Evolutionary conservation across 371 early-diverging fungal species (phyloP).

Genomic region (Cokeromyces recurvatus): DNA sequence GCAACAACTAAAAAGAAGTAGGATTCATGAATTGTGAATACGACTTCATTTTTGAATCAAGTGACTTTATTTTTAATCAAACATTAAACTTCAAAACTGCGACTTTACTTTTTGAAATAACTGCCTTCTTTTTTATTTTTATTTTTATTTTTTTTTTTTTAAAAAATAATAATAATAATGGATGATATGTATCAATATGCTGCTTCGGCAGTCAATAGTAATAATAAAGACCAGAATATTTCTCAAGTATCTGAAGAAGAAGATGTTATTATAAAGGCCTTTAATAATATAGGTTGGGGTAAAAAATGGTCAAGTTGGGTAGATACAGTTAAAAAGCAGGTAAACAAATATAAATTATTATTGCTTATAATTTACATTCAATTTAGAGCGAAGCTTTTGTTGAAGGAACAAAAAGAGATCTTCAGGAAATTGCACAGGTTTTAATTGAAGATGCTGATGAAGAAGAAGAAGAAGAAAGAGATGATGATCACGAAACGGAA

Average conservation of each 20-base stretch:
- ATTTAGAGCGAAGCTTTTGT: conserved; percentile 46
- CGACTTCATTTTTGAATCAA: too few relatives aligned
- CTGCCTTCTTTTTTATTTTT: too few relatives aligned
- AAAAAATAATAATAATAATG: conserved; percentile 1
- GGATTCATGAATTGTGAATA: too few relatives aligned
- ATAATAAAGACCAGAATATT: conserved; percentile 13
- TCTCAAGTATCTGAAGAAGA: conserved; percentile 22
- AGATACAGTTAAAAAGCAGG: conserved; percentile 44
- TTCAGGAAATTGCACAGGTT: conserved; percentile 43
- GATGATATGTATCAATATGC: conserved; percentile 24
- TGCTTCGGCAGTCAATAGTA: conserved; percentile 32
- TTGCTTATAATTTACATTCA: not conserved
- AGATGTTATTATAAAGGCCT: conserved; percentile 40
- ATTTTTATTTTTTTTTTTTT: too few relatives aligned
- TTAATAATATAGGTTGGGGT: conserved; percentile 41
- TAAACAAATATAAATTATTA: conserved; percentile 5
- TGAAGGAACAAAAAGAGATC: conserved; percentile 40
- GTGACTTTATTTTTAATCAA: too few relatives aligned
- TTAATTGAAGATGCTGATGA: conserved; percentile 34
- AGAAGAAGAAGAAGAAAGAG: conserved; percentile 16
- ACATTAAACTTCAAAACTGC: too few relatives aligned
- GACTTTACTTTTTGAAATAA: too few relatives aligned
- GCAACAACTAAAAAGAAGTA: too few relatives aligned
- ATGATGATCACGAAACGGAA: not conserved
- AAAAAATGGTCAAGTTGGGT: conserved; percentile 31